Evolutionary conservation across 331 rosid genomes (phyloP).

Genomic region (Saraca asoca): DNA sequence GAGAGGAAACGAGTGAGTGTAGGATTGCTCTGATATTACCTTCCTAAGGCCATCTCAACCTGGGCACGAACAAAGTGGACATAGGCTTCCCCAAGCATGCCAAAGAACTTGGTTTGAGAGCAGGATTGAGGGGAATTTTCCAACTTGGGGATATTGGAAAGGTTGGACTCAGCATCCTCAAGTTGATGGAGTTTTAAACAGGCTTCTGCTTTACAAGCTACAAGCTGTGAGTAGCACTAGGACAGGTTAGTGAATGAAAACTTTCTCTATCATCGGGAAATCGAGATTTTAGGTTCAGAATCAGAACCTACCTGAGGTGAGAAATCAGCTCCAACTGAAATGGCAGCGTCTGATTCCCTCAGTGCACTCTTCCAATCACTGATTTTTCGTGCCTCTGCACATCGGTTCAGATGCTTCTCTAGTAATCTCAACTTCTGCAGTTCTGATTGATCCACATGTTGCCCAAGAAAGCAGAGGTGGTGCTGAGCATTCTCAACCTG

Average conservation of each 20-base stretch:
- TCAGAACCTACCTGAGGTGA: conserved; percentile 68
- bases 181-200: conserved; percentile 72
- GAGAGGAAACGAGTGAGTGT: too few relatives aligned
- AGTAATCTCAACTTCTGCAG: conserved; percentile 64
- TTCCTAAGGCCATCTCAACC: conserved; percentile 90
- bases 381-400: conserved; percentile 61
- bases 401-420: conserved; percentile 71
- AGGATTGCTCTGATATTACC: conserved; percentile 40
- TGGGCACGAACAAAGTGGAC: conserved; percentile 67
- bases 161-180: conserved; percentile 67
- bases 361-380: conserved; percentile 79
- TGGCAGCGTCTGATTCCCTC: conserved; percentile 70
- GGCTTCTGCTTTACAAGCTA: conserved; percentile 82
- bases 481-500: conserved; percentile 61
- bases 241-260: conserved; percentile 21
- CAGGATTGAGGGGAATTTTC: conserved; percentile 57
- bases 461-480: conserved; percentile 61
- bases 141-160: conserved; percentile 57
- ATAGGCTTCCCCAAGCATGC: conserved; percentile 78
- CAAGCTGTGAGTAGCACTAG: conserved; percentile 52
- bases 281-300: conserved; percentile 1
- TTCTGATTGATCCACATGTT: conserved; percentile 62
- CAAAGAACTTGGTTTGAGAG: conserved; percentile 62
- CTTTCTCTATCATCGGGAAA: conserved; percentile 6
- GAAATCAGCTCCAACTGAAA: conserved; percentile 70